Conservation (phyloP, 164 flowering plant species). For the Kingdonia uniflora region DNA sequence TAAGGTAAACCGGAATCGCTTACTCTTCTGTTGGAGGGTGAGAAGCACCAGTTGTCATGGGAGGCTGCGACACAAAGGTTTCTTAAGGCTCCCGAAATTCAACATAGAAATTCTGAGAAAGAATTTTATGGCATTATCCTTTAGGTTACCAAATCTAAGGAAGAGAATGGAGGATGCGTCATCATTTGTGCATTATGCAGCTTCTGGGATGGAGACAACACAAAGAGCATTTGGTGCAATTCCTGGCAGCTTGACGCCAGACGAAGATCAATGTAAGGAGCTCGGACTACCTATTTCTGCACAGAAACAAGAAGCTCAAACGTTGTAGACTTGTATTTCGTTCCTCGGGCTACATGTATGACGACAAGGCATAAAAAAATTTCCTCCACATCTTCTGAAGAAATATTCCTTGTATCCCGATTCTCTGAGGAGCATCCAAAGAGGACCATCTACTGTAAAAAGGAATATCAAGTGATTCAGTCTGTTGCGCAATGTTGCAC, state of each 20-base stretch:
- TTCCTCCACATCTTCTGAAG: too few relatives aligned
- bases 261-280: constrained; percentile 63
- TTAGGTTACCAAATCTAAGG: constrained; percentile 16
- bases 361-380: too few relatives aligned
- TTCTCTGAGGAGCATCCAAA: too few relatives aligned
- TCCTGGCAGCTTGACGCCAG: constrained; percentile 61
- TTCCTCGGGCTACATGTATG: too few relatives aligned
- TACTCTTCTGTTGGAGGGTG: too few relatives aligned
- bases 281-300: constrained; percentile 46
- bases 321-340: too few relatives aligned
- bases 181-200: constrained; percentile 49
- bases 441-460: too few relatives aligned
- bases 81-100: constrained; percentile 42
- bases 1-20: too few relatives aligned
- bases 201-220: constrained; percentile 50
- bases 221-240: constrained; percentile 63
- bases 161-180: constrained; percentile 62
- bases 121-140: constrained; percentile 44
- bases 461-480: too few relatives aligned
- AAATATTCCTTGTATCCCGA: too few relatives aligned
- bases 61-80: constrained; percentile 87
- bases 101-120: constrained; percentile 15
- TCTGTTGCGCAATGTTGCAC: too few relatives aligned
- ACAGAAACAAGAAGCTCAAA: constrained; percentile 1
- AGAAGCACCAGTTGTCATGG: constrained; percentile 78